phyloP scores from a whole-genome alignment of 1,284 basidiomycete species.

The Ceratobasidium theobromae region DNA sequence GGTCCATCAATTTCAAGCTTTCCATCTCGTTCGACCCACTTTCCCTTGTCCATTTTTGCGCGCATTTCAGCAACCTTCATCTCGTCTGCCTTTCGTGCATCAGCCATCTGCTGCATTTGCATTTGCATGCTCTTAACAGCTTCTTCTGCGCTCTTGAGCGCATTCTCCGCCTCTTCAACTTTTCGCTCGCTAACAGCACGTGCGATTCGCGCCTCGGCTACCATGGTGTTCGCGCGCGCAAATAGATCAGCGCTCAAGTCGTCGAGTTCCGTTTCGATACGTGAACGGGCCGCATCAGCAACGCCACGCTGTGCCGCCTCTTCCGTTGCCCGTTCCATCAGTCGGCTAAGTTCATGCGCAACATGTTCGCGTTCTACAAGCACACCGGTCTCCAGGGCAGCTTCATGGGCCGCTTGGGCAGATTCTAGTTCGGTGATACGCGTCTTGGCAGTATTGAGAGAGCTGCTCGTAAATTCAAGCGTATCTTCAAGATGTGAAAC shows the following conservation, averaged over 20 bases:
- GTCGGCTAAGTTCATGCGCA: conserved; percentile 84
- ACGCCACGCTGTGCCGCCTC: conserved; percentile 89
- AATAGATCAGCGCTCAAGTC: conserved; percentile 89
- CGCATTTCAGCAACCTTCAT: conserved; percentile 51
- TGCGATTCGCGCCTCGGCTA: conserved; percentile 83
- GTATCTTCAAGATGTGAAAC: conserved; percentile 93
- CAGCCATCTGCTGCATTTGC: conserved; percentile 74
- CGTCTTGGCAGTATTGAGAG: conserved; percentile 58
- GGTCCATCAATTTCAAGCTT: conserved; percentile 39
- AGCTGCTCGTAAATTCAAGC: conserved; percentile 65
- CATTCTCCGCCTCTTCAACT: conserved; percentile 75
- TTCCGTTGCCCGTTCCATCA: conserved; percentile 93
- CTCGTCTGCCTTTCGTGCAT: conserved; percentile 63
- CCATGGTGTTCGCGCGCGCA: conserved; percentile 88
- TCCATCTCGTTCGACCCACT: conserved; percentile 55
- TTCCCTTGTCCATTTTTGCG: conserved; percentile 61
- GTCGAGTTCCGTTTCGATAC: conserved; percentile 84
- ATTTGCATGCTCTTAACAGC: conserved; percentile 80
- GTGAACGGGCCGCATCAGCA: conserved; percentile 77
- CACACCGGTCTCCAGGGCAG: conserved; percentile 81
- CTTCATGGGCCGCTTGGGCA: conserved; percentile 74
- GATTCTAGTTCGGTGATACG: conserved; percentile 71
- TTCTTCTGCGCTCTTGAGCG: conserved; percentile 82
- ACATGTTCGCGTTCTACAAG: conserved; percentile 92
- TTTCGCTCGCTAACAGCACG: conserved; percentile 79